These are phyloP conservation scores for Sphagnurus paluster DNA, from an alignment of 1,284 basidiomycete species.

Conservation along the genomic window DNA sequence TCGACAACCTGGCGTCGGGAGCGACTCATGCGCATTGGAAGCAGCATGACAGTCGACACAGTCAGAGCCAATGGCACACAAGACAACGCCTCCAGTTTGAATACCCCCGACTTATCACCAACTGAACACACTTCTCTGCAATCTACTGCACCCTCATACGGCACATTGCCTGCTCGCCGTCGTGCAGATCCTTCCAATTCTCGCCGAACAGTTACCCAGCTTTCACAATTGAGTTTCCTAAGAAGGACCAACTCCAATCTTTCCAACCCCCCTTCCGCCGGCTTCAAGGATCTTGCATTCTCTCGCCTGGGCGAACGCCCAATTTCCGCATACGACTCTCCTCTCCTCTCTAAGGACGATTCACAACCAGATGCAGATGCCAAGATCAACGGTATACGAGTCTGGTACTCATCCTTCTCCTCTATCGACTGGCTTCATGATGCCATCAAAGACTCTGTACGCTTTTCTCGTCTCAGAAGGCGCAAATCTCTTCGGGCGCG, in stretches of 20 bases:
- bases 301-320: constrained; percentile 50
- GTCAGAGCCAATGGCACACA: constrained; percentile 2
- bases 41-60: constrained; percentile 22
- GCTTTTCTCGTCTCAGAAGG: constrained; percentile 68
- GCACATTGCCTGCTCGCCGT: constrained; percentile 43
- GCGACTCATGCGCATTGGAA: constrained; percentile 51
- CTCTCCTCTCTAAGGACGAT: constrained; percentile 36
- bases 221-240: constrained; percentile 36
- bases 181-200: constrained; percentile 25
- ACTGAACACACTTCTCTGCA: constrained; percentile 30
- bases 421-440: constrained; percentile 93
- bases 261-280: constrained; percentile 28
- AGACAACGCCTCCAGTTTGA: constrained; percentile 18
- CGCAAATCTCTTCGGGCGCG: constrained; percentile 73
- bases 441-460: constrained; percentile 86
- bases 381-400: constrained; percentile 82
- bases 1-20: constrained; percentile 52
- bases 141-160: constrained; percentile 41
- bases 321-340: constrained; percentile 74
- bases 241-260: constrained; percentile 34
- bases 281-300: constrained; percentile 40
- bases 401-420: constrained; percentile 89
- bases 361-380: constrained; percentile 56
- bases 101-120: constrained; percentile 9
- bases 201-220: constrained; percentile 35